These are phyloP conservation scores for Flaveria ramosissima DNA, from an alignment of 129 eudicot genomes.

Conservation along the genomic window DNA sequence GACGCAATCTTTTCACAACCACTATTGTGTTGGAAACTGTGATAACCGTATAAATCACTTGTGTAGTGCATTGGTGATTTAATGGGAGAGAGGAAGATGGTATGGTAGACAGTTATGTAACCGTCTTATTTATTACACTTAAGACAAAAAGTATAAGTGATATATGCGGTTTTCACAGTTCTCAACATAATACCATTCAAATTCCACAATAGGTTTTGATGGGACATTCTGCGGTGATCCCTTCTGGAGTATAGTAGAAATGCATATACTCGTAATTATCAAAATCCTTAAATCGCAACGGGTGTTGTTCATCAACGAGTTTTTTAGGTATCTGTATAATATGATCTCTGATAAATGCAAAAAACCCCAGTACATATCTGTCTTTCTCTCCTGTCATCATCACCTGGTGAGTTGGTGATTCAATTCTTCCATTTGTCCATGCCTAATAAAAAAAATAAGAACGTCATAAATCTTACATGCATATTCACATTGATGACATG, in stretches of 20 bases:
- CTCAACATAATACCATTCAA: background rate
- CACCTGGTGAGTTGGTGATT: conserved; percentile 46
- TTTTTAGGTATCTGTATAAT: conserved; percentile 37
- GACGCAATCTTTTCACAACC: too few species aligned
- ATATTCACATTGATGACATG: too few species aligned
- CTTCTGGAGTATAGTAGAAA: conserved; percentile 39
- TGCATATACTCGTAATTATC: conserved; percentile 48
- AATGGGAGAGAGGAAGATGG: too few species aligned
- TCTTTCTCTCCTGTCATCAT: conserved; percentile 46
- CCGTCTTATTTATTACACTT: too few species aligned
- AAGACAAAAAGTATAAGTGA: too few species aligned
- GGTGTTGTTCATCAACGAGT: conserved; percentile 41
- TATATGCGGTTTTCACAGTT: background rate
- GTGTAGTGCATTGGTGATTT: background rate
- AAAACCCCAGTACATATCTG: conserved; percentile 47
- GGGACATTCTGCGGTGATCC: conserved; percentile 33
- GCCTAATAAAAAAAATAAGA: conserved; percentile 25
- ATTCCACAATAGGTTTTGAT: conserved; percentile 45
- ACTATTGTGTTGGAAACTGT: too few species aligned
- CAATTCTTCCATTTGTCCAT: conserved; percentile 62
- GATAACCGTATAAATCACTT: too few species aligned
- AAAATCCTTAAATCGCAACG: conserved; percentile 41
- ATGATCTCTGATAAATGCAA: conserved; percentile 45
- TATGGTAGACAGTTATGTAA: too few species aligned
- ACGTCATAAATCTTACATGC: background rate